Evolutionary conservation across 192 early-diverging fungal species (phyloP), one percentile per base, ranked within the genome.

Genomic region (Coemansia sp.): DNA sequence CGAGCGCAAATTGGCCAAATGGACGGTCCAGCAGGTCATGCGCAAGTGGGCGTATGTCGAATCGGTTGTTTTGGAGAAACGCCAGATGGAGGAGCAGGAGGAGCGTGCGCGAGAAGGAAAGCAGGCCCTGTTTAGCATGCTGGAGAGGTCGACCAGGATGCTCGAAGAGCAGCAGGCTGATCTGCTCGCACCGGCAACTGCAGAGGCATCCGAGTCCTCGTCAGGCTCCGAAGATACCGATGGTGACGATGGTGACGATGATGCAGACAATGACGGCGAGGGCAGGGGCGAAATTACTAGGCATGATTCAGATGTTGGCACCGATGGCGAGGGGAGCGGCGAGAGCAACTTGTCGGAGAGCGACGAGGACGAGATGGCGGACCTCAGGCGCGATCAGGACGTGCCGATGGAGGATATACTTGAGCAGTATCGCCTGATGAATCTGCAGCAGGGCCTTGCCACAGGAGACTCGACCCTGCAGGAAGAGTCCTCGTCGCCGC

Each of bases 1-100:
- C 27, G 23, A 37, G 14, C 38, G 58, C 9, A 70, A 66, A 13
- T 37, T 85, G 40, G 87, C 87, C 2, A 92, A 90, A 39, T 77
- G 78, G 64, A 81, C 84, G 0, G 74, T 72, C 6, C 73, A 77
- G 34, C 80, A 86, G 46, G 79, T 92, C 7, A 80, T 81, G 51
- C 78, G 80, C 32, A 83, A 81, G 49, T 92, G 90, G 90, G 66
- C 74, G n/a, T 68, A 77, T n/a, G 79, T 87, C 2, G 75, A 84
- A 46, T 53, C 58, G 36, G 73, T 87, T n/a, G 72, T 81, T 35
- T 58, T 60, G 37, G 83, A 83, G 28, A 67, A 83, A 35, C 72
- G 83, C 17, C 70, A 78, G 50, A 79, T 81, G 5, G 55, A 87
- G 9, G 34, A 83, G 24, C 73, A 81, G 27, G 82, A 87, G 64